A percentile compares a stretch with the other conserved stretches of the same genome.
Evolutionary conservation across 768 basidiomycete species (phyloP).

Genomic region (Kwoniella sp.): DNA sequence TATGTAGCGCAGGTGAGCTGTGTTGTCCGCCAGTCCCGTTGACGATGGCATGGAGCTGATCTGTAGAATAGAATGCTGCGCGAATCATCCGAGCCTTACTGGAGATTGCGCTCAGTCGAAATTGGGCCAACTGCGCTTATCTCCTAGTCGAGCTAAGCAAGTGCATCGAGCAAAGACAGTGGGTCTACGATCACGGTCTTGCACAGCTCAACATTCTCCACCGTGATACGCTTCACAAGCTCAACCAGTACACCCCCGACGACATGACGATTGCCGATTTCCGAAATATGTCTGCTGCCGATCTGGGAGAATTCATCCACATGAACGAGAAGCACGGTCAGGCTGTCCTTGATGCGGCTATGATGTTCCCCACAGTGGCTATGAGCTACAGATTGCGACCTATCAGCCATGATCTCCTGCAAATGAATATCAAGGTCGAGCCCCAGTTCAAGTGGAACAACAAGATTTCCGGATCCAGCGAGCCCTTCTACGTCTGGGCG

Average conservation of each 20-base stretch:
- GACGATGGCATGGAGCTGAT: slow-evolving; percentile 14
- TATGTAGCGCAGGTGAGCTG: slow-evolving; percentile 74
- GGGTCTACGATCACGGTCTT: slow-evolving; percentile 93
- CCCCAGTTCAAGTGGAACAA: slow-evolving; percentile 78
- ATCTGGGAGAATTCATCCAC: slow-evolving; percentile 77
- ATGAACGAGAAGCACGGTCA: slow-evolving; percentile 82
- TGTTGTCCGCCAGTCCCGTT: too few species aligned
- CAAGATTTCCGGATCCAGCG: slow-evolving; percentile 70
- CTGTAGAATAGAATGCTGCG: slow-evolving; percentile 67
- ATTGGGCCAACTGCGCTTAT: slow-evolving; percentile 80
- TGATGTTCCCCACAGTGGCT: slow-evolving; percentile 75
- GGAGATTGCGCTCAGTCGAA: slow-evolving; percentile 88
- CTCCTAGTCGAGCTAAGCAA: slow-evolving; percentile 90
- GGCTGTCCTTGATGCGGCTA: slow-evolving; percentile 75
- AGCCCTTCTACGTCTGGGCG: slow-evolving; percentile 95
- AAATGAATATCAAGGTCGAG: slow-evolving; percentile 66
- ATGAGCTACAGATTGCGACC: slow-evolving; percentile 75
- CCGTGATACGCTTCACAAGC: slow-evolving; percentile 72
- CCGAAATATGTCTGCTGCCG: slow-evolving; percentile 65
- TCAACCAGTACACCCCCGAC: slow-evolving; percentile 73
- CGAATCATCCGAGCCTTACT: slow-evolving; percentile 92
- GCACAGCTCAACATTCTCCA: slow-evolving; percentile 74
- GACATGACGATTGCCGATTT: slow-evolving; percentile 77
- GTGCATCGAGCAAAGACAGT: slow-evolving; percentile 84
- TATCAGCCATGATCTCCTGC: slow-evolving; percentile 78